These are phyloP conservation scores for Kluyveromyces siamensis DNA, from an alignment of 805 yeast species.

Conservation along the genomic window DNA sequence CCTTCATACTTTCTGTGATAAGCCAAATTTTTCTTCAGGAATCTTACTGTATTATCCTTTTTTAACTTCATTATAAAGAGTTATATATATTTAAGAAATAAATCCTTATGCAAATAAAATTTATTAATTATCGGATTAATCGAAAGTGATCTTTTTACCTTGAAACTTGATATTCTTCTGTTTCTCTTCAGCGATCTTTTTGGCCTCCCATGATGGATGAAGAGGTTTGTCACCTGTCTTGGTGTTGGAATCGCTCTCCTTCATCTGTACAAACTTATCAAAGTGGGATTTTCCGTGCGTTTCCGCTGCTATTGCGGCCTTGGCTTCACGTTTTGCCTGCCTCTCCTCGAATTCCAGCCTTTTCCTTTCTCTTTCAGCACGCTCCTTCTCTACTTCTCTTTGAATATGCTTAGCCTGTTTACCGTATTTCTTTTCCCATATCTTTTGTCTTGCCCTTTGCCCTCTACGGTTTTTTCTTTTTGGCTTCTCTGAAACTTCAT, in stretches of 20 bases:
- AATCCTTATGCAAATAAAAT: conserved; percentile 1
- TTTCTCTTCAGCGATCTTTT: conserved; percentile 61
- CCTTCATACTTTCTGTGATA: too few species aligned
- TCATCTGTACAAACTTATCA: conserved; percentile 3
- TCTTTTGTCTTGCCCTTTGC: conserved; percentile 92
- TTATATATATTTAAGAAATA: neutral
- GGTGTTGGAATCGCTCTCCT: neutral
- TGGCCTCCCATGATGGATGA: conserved; percentile 99
- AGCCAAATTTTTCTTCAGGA: neutral
- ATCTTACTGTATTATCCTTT: neutral
- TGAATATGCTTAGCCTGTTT: conserved; percentile 71
- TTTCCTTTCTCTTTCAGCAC: conserved; percentile 48
- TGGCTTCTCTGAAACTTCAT: conserved; percentile 29
- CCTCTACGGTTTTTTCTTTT: conserved; percentile 86
- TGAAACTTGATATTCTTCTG: conserved; percentile 54
- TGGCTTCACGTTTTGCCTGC: conserved; percentile 54
- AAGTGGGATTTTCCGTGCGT: conserved; percentile 32
- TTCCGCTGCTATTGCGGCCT: conserved; percentile 29
- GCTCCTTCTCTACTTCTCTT: conserved; percentile 47
- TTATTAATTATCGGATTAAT: conserved; percentile 21
- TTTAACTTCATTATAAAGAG: conserved; percentile 1
- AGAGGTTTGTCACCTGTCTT: conserved; percentile 29
- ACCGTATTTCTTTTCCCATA: conserved; percentile 93
- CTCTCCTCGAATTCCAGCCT: conserved; percentile 66
- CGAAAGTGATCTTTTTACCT: conserved; percentile 83